These are phyloP conservation scores for Lactarius sp. DNA, from an alignment of 768 basidiomycete species.

Conservation along the genomic window DNA sequence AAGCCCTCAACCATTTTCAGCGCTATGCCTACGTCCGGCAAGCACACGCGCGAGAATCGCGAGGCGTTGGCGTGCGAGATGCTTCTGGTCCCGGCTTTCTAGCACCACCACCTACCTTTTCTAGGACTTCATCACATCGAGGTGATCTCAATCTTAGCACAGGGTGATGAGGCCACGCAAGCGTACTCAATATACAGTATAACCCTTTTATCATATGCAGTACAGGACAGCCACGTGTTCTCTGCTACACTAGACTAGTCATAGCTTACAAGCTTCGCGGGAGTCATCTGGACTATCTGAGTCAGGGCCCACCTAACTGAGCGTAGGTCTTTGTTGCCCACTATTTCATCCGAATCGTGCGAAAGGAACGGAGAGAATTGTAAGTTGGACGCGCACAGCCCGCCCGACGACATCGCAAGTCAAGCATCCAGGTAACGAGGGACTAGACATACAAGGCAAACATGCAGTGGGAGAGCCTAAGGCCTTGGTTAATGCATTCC, in stretches of 20 bases:
- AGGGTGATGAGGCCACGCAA: conserved; percentile 1
- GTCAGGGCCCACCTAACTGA: neutral
- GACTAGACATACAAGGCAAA: neutral
- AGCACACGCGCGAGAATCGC: conserved; percentile 58
- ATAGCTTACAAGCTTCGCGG: neutral
- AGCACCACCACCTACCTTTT: conserved; percentile 19
- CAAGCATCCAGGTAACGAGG: neutral
- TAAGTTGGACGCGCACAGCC: neutral
- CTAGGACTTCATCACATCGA: conserved; percentile 15
- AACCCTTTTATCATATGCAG: neutral
- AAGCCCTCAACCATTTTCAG: conserved; percentile 83
- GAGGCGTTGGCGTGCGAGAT: conserved; percentile 12
- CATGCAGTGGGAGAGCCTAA: neutral
- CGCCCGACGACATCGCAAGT: neutral
- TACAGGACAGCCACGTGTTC: neutral
- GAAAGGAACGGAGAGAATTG: neutral
- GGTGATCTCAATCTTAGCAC: conserved; percentile 16
- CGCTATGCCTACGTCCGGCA: conserved; percentile 83
- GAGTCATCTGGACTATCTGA: neutral
- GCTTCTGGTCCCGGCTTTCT: neutral
- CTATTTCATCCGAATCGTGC: neutral
- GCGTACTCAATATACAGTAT: neutral
- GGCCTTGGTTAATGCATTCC: no score
- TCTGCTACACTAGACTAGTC: neutral
- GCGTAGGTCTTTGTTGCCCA: neutral